These are phyloP conservation scores for Aspergillus ustus DNA, from an alignment of 2,329 filamentous ascomycete genomes.

Conservation along the genomic window DNA sequence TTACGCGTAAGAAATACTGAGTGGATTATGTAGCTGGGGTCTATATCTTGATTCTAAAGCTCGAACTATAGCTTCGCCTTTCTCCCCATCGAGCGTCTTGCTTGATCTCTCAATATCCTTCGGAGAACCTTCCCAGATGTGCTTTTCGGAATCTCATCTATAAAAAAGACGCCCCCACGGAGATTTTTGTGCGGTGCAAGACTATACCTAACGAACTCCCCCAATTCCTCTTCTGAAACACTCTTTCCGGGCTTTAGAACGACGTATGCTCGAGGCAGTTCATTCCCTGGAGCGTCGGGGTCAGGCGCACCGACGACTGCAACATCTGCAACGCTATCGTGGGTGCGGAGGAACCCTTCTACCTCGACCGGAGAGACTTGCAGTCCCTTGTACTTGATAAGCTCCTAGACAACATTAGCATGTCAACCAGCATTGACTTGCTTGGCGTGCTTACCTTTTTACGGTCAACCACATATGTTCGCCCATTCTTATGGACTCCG, in stretches of 20 bases:
- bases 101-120: slow-evolving; percentile 18
- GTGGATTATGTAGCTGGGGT: background rate
- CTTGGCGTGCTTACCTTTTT: slow-evolving; percentile 18
- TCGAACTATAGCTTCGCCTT: slow-evolving; percentile 18
- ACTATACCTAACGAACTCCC: slow-evolving; percentile 18
- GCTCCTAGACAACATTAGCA: slow-evolving; percentile 16
- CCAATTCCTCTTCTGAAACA: slow-evolving; percentile 16
- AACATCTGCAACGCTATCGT: slow-evolving; percentile 19
- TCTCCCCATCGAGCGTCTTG: slow-evolving; percentile 1
- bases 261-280: slow-evolving; percentile 23
- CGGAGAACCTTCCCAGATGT: slow-evolving; percentile 23
- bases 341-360: slow-evolving; percentile 20
- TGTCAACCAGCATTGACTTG: background rate
- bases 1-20: background rate
- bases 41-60: background rate
- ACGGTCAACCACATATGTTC: slow-evolving; percentile 23
- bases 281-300: slow-evolving; percentile 20
- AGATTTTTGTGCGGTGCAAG: slow-evolving; percentile 22
- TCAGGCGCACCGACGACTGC: slow-evolving; percentile 22
- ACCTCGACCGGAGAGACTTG: slow-evolving; percentile 25
- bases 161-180: slow-evolving; percentile 20
- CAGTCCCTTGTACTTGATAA: slow-evolving; percentile 26
- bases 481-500: slow-evolving; percentile 17
- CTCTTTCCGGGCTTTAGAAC: slow-evolving; percentile 11
- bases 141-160: slow-evolving; percentile 22